These are phyloP conservation scores for Exophiala calicioides DNA, from an alignment of 2,329 filamentous ascomycete genomes.

Conservation along the genomic window DNA sequence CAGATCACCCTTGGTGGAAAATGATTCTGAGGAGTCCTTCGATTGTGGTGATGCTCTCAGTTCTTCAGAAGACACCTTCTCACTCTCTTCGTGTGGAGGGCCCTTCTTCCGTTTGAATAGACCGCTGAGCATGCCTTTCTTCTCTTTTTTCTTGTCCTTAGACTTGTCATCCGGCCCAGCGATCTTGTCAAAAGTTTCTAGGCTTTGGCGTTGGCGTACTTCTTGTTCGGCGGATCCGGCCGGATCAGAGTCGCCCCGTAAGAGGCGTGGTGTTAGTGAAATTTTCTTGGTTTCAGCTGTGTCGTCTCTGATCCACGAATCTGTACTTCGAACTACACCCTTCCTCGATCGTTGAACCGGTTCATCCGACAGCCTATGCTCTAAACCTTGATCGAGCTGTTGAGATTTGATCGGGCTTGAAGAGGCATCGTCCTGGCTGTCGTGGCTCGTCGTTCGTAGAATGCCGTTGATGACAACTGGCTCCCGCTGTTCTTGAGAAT, in stretches of 20 bases:
- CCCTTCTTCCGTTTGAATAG: slow-evolving; percentile 65
- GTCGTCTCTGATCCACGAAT: slow-evolving; percentile 98
- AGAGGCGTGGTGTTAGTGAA: slow-evolving; percentile 86
- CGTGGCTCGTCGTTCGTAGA: slow-evolving; percentile 27
- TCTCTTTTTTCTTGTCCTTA: slow-evolving; percentile 73
- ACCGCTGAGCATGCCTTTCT: slow-evolving; percentile 73
- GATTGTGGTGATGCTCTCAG: slow-evolving; percentile 47
- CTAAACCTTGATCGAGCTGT: slow-evolving; percentile 37
- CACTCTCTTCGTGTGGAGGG: slow-evolving; percentile 49
- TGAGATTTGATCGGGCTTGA: slow-evolving; percentile 31
- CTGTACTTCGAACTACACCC: slow-evolving; percentile 83
- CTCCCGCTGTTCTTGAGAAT: slow-evolving; percentile 44
- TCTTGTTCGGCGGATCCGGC: slow-evolving; percentile 80
- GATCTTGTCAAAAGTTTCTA: slow-evolving; percentile 75
- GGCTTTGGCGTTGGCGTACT: slow-evolving; percentile 61
- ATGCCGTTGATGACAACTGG: slow-evolving; percentile 34
- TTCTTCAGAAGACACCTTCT: slow-evolving; percentile 66
- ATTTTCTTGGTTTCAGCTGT: slow-evolving; percentile 96
- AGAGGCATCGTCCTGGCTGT: slow-evolving; percentile 32
- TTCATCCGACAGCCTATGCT: slow-evolving; percentile 49
- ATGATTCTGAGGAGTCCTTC: slow-evolving; percentile 47
- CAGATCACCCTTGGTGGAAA: slow-evolving; percentile 38
- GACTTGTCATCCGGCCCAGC: slow-evolving; percentile 57
- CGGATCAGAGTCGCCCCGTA: slow-evolving; percentile 85
- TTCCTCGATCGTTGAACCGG: slow-evolving; percentile 70